These are phyloP conservation scores for Chrysophaeum taylorii DNA, from an alignment of 352 stramenopile genomes.

Conservation along the genomic window DNA sequence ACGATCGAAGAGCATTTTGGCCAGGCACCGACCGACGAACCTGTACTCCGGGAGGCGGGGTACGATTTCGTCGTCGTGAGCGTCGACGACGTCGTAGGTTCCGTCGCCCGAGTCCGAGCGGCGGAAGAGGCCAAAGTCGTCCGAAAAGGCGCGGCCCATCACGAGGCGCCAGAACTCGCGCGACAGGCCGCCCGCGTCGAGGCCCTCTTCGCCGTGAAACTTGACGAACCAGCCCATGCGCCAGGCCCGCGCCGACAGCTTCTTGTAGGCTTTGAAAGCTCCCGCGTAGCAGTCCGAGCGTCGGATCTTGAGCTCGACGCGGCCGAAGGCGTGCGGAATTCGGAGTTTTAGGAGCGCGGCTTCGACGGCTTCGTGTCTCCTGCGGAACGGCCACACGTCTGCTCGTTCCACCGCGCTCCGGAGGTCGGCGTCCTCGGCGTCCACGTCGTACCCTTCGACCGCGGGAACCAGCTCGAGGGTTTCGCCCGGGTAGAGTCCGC, in stretches of 20 bases:
- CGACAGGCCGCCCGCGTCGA: slow-evolving; percentile 62
- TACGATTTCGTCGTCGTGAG: slow-evolving; percentile 63
- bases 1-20: slow-evolving; percentile 86
- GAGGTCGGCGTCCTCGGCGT: not conserved
- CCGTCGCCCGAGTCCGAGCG: slow-evolving; percentile 57
- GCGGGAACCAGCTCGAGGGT: not conserved
- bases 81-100: slow-evolving; percentile 59
- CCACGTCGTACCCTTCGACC: not conserved
- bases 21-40: slow-evolving; percentile 81
- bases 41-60: slow-evolving; percentile 89
- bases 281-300: slow-evolving; percentile 50
- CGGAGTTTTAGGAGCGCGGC: not conserved
- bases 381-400: slow-evolving; percentile 2
- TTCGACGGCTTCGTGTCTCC: not conserved
- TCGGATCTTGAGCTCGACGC: slow-evolving; percentile 42
- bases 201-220: slow-evolving; percentile 66
- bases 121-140: slow-evolving; percentile 77
- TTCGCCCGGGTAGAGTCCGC: not conserved
- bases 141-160: slow-evolving; percentile 76
- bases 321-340: not conserved
- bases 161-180: slow-evolving; percentile 63
- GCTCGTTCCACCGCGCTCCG: not conserved
- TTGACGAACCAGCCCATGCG: slow-evolving; percentile 62
- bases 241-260: slow-evolving; percentile 46
- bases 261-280: slow-evolving; percentile 55